phyloP scores from a whole-genome alignment of 352 stramenopile species.

The Globisporangium camurandrum region DNA sequence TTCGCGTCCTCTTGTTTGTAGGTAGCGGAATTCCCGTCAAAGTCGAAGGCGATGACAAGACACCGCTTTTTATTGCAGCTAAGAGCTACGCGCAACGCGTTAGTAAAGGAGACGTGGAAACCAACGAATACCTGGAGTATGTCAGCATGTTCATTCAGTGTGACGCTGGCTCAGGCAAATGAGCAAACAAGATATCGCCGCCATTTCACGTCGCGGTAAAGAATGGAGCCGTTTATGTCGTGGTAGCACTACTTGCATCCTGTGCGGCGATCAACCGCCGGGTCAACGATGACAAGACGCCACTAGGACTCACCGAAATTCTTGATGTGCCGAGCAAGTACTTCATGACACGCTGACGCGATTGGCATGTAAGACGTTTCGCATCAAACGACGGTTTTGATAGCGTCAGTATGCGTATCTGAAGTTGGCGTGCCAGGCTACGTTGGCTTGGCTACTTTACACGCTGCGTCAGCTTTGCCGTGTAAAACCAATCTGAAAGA shows the following conservation, averaged over 20 bases:
- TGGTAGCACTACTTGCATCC: neutral
- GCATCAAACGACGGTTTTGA: neutral
- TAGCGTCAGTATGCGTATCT: too few relatives aligned
- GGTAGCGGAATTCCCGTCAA: too few relatives aligned
- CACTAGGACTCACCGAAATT: neutral
- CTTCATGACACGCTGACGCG: too few relatives aligned
- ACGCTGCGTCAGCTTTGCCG: constrained; percentile 6
- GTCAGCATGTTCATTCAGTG: neutral
- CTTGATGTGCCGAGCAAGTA: too few relatives aligned
- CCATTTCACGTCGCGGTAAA: neutral
- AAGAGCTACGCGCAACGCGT: neutral
- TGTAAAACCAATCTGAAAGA: too few relatives aligned
- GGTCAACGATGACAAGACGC: neutral
- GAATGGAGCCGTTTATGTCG: neutral
- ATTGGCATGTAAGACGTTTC: too few relatives aligned
- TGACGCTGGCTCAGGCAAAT: neutral
- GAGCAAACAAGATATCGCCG: too few relatives aligned
- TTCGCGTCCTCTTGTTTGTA: too few relatives aligned
- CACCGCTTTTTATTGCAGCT: too few relatives aligned
- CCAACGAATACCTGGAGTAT: neutral
- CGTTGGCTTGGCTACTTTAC: constrained; percentile 5
- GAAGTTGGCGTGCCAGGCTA: constrained; percentile 4
- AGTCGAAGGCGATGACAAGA: too few relatives aligned
- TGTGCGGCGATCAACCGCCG: neutral
- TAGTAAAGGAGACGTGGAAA: neutral